phyloP scores from a whole-genome alignment of 2,329 filamentous ascomycete genomes.

The Trichoderma brevicompactum region DNA sequence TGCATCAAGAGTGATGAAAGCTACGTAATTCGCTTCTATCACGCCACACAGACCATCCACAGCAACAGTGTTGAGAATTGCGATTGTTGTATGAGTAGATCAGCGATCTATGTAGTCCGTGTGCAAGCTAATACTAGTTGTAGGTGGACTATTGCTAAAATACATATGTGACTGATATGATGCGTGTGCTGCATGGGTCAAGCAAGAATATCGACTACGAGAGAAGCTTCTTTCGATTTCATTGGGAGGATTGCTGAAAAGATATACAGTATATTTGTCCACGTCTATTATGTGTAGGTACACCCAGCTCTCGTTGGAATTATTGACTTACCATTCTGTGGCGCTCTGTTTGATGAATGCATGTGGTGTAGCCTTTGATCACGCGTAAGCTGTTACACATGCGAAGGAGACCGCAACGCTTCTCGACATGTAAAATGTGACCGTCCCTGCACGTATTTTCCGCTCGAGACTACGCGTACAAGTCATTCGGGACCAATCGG shows the following conservation, averaged over 20 bases:
- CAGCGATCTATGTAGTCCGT: not conserved
- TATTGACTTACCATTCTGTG: not conserved
- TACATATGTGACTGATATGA: too few species aligned
- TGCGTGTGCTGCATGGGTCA: too few species aligned
- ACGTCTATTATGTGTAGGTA: too few species aligned
- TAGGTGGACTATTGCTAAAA: too few species aligned
- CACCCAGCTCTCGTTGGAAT: not conserved
- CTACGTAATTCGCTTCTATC: not conserved
- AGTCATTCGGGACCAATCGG: not conserved
- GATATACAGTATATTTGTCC: too few species aligned
- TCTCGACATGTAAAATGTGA: not conserved
- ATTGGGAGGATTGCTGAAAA: too few species aligned
- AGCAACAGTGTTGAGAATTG: too few species aligned
- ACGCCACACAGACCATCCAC: not conserved
- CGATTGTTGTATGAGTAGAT: not conserved
- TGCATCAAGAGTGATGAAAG: conserved; percentile 42
- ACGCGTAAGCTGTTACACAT: not conserved
- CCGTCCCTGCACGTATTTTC: not conserved
- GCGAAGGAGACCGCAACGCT: not conserved
- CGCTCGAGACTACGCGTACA: not conserved
- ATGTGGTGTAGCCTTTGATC: not conserved
- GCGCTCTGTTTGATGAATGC: not conserved
- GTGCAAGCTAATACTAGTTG: not conserved
- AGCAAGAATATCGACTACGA: too few species aligned
- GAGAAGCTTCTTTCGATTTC: too few species aligned